Evolutionary conservation across 2,329 filamentous ascomycete species (phyloP), one percentile per base, ranked within the genome.

Genomic region (Fonsecaea nubica): DNA sequence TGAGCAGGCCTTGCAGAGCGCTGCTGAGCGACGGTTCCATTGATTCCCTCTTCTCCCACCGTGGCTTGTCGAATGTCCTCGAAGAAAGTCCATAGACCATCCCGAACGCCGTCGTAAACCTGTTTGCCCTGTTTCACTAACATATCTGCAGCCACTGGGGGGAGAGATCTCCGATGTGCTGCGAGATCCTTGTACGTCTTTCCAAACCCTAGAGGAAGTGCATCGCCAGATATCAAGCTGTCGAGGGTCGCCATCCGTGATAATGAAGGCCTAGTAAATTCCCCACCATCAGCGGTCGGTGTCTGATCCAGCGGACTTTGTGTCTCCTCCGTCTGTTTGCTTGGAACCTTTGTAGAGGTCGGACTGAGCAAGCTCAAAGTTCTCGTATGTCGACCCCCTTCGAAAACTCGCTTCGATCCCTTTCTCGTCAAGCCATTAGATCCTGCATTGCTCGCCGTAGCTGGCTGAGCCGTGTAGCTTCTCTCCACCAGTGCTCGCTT

Each of bases 31-130:
- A 54, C 58, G 5, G 65, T 66, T 6, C 70, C 89, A 67, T 84
- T 88, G 69, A 92, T 87, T 15, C 89, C 92, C 80, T 99, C 95
- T 62, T 99, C 95, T 30, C 95, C 95, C 6, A 99, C 93, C 0
- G 95, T 97, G 13, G 94, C 96, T 79, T 98, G 95, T 71, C 93
- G 87, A 56, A 99, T 88, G 76, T 99, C 95, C 77, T 98, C 95
- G 66, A 97, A 88, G 78, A 99, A 99, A 1, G 92, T 97, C 88
- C 91, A 93, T 57, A 99, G 81, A 1, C 95, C 94, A 59, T 95
- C 88, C 76, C 90, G 92, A 77, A 99, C 89, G 78, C 97, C 95
- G 66, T 92, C 90, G 15, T 93, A 91, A 78, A 97, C 89, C 77
- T 95, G 92, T 76, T 93, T 93, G 66, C 83, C 82, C 62, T 80